A percentile compares a stretch with the other conserved stretches of the same genome.
phyloP scores from a whole-genome alignment of 2,329 filamentous ascomycete species.

The Sarocladium kiliense region DNA sequence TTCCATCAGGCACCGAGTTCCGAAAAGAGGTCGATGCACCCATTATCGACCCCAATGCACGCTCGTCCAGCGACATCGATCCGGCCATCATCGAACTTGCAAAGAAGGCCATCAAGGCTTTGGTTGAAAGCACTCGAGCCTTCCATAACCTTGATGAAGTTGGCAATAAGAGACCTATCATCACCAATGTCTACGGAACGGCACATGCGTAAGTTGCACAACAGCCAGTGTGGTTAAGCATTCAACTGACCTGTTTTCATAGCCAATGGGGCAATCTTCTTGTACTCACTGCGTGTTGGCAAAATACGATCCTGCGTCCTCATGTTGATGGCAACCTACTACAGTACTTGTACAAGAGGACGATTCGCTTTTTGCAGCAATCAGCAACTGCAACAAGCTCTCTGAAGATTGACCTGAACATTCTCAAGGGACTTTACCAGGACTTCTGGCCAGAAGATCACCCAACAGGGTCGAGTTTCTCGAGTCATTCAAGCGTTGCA shows the following conservation, averaged over 20 bases:
- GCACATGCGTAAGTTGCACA: constrained; percentile 77
- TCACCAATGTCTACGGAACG: constrained; percentile 96
- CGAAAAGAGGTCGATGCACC: constrained; percentile 31
- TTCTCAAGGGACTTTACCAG: constrained; percentile 56
- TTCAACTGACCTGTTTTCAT: background rate
- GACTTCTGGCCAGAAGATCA: constrained; percentile 34
- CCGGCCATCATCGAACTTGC: constrained; percentile 49
- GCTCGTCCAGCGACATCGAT: constrained; percentile 33
- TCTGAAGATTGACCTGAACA: constrained; percentile 66
- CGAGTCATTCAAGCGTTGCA: constrained; percentile 28
- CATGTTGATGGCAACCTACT: constrained; percentile 55
- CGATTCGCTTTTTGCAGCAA: constrained; percentile 69
- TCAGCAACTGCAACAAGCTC: constrained; percentile 71
- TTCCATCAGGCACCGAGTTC: constrained; percentile 27
- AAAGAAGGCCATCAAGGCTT: constrained; percentile 61
- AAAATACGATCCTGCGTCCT: constrained; percentile 54
- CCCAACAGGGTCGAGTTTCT: constrained; percentile 35
- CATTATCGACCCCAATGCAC: constrained; percentile 30
- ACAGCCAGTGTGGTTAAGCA: background rate
- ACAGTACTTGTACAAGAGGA: constrained; percentile 60
- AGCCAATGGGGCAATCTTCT: constrained; percentile 97
- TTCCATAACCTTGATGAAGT: constrained; percentile 54
- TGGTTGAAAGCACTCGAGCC: constrained; percentile 79
- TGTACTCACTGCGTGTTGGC: constrained; percentile 78
- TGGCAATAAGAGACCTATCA: constrained; percentile 62